These are phyloP conservation scores for Clavulina sp. DNA, from an alignment of 768 basidiomycete species.

Conservation along the genomic window DNA sequence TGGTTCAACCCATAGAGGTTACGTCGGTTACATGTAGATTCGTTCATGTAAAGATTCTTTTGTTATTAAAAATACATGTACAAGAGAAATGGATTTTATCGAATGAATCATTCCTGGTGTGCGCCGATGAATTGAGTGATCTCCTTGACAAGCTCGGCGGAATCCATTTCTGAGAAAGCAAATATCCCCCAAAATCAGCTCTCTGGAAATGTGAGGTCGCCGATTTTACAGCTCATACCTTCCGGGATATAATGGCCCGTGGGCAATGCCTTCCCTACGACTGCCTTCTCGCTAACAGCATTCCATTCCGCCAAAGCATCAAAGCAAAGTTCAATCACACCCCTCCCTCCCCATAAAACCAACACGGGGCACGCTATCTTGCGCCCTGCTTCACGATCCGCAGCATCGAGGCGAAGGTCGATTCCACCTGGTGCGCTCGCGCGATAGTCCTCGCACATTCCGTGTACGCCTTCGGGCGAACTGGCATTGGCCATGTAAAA, in stretches of 20 bases:
- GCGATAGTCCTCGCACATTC: neutral
- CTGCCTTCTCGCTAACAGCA: neutral
- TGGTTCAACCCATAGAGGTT: no score
- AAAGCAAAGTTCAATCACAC: neutral
- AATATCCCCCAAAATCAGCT: no score
- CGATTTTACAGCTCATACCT: no score
- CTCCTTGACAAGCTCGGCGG: neutral
- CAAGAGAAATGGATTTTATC: no score
- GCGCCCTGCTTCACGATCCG: neutral
- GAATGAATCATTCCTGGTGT: no score
- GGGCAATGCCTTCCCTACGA: neutral
- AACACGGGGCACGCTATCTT: neutral
- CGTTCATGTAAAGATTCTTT: no score
- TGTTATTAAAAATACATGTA: no score
- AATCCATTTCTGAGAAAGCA: neutral
- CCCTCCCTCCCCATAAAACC: neutral
- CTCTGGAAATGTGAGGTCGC: no score
- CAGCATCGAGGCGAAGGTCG: neutral
- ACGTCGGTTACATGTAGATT: no score
- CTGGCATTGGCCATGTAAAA: neutral
- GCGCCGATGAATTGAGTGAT: neutral
- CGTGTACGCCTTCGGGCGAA: neutral
- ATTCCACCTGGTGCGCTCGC: neutral
- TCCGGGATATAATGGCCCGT: neutral
- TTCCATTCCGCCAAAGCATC: neutral